Evolutionary conservation across 805 yeast species (phyloP), one percentile per base, ranked within the genome.

Genomic region (Diddensiella transvaalensis): DNA sequence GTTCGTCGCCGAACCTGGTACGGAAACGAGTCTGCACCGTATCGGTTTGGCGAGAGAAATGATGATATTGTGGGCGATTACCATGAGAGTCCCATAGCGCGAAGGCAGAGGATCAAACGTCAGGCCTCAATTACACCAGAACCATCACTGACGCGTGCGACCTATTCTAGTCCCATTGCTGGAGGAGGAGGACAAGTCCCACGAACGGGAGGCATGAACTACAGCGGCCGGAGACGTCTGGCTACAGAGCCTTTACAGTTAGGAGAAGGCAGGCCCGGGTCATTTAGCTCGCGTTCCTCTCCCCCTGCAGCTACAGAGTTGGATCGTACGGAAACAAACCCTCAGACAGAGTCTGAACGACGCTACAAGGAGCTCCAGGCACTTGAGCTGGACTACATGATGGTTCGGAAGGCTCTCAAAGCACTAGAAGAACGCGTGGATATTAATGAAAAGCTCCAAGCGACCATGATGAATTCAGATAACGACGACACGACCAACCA

Each of bases 351-450:
- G 11, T 6, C 40, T 8, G 38, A 35, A 8, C 15, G 38, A 6
- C 8, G 15, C 8, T 17, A 17, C 38, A 35, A 35, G 38, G 38
- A 35, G 18, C 13, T 22, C 19, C 48, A 44, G 38, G 53, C 51
- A 6, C 48, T 54, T 32, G 42, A 40, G 32, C 45, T 50, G 29
- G 56, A 54, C 46, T 48, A 49, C 30, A 52, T 50, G 54, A 44
- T 52, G 46, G 44, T 52, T 17, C 47, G 49, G 10, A 44, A 54
- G 48, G 40, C 52, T 4, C 38, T 54, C 19, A 42, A 45, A 18
- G 52, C 42, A 5, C 43, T 54, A 2, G 50, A 52, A 37, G 54
- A 54, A 21, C 45, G 58, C 8, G 42, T 54, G 1, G 40, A 50
- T 15, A 41, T 51, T 8, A 49, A 47, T 15, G 55, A 52, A 18